A percentile compares a stretch with the other conserved stretches of the same genome.
These are phyloP conservation scores for Williopsis jadinii DNA, from an alignment of 1,139 yeast species.

Conservation along the genomic window DNA sequence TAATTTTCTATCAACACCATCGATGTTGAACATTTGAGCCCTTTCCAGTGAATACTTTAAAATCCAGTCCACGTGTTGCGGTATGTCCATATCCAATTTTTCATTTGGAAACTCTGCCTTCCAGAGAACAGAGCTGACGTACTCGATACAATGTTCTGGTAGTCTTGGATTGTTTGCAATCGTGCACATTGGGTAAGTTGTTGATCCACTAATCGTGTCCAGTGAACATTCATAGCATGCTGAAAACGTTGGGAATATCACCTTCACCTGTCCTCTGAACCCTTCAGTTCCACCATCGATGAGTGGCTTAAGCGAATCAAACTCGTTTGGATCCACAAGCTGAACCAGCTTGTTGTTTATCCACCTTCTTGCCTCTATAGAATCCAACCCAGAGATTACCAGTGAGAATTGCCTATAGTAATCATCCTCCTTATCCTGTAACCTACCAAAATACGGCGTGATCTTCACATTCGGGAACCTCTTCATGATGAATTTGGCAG, in stretches of 20 bases:
- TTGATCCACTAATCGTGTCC: slow-evolving; percentile 63
- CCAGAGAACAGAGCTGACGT: slow-evolving; percentile 82
- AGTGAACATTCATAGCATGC: slow-evolving; percentile 93
- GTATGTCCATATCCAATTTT: slow-evolving; percentile 62
- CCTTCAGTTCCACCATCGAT: slow-evolving; percentile 98
- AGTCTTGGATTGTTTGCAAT: slow-evolving; percentile 89
- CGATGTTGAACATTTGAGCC: slow-evolving; percentile 58
- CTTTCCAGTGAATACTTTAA: slow-evolving; percentile 47
- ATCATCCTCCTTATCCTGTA: slow-evolving; percentile 62
- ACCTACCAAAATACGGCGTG: slow-evolving; percentile 53
- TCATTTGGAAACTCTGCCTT: slow-evolving; percentile 39
- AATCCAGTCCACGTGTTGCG: slow-evolving; percentile 64
- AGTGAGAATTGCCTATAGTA: slow-evolving; percentile 67
- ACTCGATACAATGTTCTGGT: slow-evolving; percentile 93
- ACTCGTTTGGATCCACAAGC: slow-evolving; percentile 46
- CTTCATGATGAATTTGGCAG: slow-evolving; percentile 52
- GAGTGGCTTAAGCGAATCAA: slow-evolving; percentile 62
- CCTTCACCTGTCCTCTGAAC: slow-evolving; percentile 85
- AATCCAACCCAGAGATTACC: slow-evolving; percentile 83
- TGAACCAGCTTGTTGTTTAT: slow-evolving; percentile 70
- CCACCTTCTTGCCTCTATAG: slow-evolving; percentile 89
- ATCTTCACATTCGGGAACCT: slow-evolving; percentile 44
- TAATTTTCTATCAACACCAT: slow-evolving; percentile 62
- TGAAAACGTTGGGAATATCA: slow-evolving; percentile 75
- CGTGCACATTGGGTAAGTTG: slow-evolving; percentile 86